Conservation (phyloP, 163 green algal genomes). For the Trebouxia gelatinosa region DNA sequence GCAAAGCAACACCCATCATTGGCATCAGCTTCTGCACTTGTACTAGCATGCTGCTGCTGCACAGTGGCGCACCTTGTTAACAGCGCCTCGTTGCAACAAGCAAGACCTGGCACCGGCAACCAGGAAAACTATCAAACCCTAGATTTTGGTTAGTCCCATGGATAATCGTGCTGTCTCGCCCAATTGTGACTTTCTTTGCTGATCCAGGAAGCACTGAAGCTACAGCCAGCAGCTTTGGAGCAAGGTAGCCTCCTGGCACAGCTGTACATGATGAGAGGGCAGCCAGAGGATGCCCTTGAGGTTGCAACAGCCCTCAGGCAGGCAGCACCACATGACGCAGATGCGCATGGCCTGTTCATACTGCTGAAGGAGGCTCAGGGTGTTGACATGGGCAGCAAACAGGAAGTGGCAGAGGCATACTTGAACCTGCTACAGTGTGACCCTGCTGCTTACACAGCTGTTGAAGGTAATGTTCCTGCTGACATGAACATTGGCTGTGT, state of each 20-base stretch:
- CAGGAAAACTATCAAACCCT: no score
- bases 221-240: background rate
- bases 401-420: slow-evolving; percentile 1
- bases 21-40: no score
- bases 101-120: no score
- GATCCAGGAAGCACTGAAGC: background rate
- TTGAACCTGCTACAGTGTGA: slow-evolving; percentile 5
- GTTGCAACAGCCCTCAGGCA: background rate
- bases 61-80: no score
- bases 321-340: background rate
- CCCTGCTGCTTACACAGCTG: background rate
- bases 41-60: no score
- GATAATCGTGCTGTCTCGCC: no score
- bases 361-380: slow-evolving; percentile 6
- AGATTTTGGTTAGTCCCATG: no score
- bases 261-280: slow-evolving; percentile 24
- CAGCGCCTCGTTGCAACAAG: no score
- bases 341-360: slow-evolving; percentile 10
- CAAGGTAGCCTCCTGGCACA: background rate
- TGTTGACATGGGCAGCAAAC: background rate
- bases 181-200: no score
- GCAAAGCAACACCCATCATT: no score
- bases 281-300: slow-evolving; percentile 6
- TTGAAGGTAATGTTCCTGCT: background rate
- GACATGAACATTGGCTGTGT: no score